Evolutionary conservation across 345 rosid species (phyloP).

Genomic region (Eucalyptus erythrocorys): DNA sequence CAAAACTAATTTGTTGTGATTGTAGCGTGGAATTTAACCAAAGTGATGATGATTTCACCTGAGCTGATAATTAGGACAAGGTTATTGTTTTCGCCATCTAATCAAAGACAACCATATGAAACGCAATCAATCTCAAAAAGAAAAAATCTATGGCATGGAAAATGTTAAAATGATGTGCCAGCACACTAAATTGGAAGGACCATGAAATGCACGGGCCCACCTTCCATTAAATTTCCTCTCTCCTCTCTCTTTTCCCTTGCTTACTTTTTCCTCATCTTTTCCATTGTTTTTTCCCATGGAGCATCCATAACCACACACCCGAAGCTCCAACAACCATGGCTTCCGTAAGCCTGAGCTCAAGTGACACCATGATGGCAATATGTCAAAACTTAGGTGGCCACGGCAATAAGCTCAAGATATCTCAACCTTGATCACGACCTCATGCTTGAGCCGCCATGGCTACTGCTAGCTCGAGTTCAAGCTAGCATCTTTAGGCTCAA

Average conservation of each 20-base stretch:
- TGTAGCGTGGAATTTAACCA: not conserved
- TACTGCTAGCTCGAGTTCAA: not conserved
- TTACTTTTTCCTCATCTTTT: not conserved
- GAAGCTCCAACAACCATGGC: not conserved
- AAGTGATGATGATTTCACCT: not conserved
- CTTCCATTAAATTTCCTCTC: too few species aligned
- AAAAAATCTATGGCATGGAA: not conserved
- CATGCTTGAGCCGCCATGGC: not conserved
- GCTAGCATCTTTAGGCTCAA: not conserved
- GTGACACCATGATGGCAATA: not conserved
- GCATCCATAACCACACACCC: not conserved
- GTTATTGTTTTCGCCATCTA: not conserved
- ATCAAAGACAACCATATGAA: not conserved
- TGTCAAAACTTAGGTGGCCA: not conserved
- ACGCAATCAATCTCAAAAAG: not conserved
- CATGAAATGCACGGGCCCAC: too few species aligned
- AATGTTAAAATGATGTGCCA: not conserved
- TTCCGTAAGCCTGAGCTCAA: not conserved
- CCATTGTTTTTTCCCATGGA: not conserved
- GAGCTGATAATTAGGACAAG: not conserved
- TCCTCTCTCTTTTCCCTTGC: too few species aligned
- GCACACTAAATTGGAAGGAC: too few species aligned
- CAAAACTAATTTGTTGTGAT: too few species aligned
- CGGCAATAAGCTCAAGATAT: not conserved
- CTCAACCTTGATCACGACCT: rapidly evolving